These are phyloP conservation scores for Auriscalpium vulgare DNA, from an alignment of 768 basidiomycete species.

Conservation along the genomic window DNA sequence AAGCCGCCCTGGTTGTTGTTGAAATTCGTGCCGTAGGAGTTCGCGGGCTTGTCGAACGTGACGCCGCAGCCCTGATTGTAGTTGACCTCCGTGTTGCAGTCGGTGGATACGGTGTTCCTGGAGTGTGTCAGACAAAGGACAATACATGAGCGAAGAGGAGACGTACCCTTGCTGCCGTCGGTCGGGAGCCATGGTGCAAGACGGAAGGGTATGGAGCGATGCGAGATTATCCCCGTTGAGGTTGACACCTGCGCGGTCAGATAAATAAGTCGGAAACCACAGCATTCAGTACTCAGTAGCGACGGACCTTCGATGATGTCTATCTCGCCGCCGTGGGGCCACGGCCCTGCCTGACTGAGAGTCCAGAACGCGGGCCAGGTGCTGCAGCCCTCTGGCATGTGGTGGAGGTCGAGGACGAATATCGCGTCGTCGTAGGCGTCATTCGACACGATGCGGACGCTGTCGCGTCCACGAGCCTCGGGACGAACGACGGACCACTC, in stretches of 20 bases:
- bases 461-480: slow-evolving; percentile 42
- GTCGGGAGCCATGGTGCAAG: slow-evolving; percentile 35
- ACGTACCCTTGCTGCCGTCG: slow-evolving; percentile 43
- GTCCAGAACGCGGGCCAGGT: slow-evolving; percentile 68
- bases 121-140: background rate
- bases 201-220: slow-evolving; percentile 45
- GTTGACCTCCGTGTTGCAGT: slow-evolving; percentile 44
- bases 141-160: background rate
- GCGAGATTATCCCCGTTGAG: slow-evolving; percentile 35
- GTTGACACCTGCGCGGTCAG: slow-evolving; percentile 37
- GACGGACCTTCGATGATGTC: slow-evolving; percentile 50
- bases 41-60: slow-evolving; percentile 25
- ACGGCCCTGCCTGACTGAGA: slow-evolving; percentile 38
- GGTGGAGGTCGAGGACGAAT: slow-evolving; percentile 42
- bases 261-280: background rate
- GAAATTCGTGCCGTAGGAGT: slow-evolving; percentile 40
- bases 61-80: slow-evolving; percentile 60
- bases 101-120: slow-evolving; percentile 32
- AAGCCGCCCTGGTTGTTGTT: slow-evolving; percentile 51
- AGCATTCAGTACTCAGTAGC: background rate
- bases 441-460: slow-evolving; percentile 44
- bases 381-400: slow-evolving; percentile 53
- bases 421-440: slow-evolving; percentile 38
- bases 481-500: slow-evolving; percentile 27
- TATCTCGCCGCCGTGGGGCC: slow-evolving; percentile 57